phyloP scores from a whole-genome alignment of 2,329 filamentous ascomycete species.

The Helicocarpus griseus region DNA sequence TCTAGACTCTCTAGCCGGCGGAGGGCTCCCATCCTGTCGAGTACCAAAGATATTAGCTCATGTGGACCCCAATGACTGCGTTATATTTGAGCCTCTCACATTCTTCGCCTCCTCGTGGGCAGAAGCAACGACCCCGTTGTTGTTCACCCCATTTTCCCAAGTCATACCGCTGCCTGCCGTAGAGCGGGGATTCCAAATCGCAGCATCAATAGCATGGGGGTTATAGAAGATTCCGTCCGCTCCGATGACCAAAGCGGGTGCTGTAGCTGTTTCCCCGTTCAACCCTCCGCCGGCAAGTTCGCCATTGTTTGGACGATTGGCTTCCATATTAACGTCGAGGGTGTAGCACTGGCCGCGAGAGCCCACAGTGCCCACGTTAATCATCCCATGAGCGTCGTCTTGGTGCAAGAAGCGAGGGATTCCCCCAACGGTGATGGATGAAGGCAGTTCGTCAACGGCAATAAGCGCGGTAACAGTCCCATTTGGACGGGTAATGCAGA shows the following conservation, averaged over 20 bases:
- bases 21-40: not conserved
- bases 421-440: constrained; percentile 26
- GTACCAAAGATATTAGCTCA: not conserved
- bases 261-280: not conserved
- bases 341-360: constrained; percentile 25
- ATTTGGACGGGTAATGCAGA: constrained; percentile 34
- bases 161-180: not conserved
- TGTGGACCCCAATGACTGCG: not conserved
- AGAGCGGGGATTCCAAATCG: not conserved
- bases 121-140: not conserved
- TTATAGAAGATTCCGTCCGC: not conserved
- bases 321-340: constrained; percentile 19
- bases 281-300: not conserved
- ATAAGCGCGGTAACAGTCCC: constrained; percentile 34
- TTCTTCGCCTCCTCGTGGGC: not conserved
- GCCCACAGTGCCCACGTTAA: constrained; percentile 27
- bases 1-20: no score
- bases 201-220: not conserved
- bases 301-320: not conserved
- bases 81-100: not conserved
- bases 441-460: constrained; percentile 37
- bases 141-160: not conserved
- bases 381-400: constrained; percentile 31
- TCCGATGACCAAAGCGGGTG: not conserved
- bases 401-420: constrained; percentile 27